Conservation (phyloP, 2,329 filamentous ascomycete genomes). For the Pestalotiopsis sp. region DNA sequence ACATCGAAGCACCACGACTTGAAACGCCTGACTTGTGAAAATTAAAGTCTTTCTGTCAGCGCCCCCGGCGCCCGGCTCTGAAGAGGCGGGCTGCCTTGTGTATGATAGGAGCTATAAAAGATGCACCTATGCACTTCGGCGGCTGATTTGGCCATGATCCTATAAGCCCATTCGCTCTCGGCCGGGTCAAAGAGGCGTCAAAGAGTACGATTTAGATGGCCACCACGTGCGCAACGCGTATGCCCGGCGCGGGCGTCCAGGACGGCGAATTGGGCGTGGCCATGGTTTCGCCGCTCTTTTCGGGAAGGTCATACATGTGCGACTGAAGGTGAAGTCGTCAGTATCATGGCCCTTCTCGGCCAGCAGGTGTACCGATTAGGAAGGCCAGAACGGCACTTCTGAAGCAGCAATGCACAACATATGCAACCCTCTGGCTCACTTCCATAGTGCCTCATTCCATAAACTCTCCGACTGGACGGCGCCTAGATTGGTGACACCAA, state of each 20-base stretch:
- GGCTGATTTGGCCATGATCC: not conserved
- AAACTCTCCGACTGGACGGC: not conserved
- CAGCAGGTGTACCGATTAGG: not conserved
- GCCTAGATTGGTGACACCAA: not conserved
- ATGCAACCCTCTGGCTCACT: not conserved
- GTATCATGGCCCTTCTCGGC: not conserved
- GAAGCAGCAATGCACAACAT: not conserved
- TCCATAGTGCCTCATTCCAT: not conserved
- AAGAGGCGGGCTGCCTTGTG: no score
- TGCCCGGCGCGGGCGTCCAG: not conserved
- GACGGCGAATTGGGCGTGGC: not conserved
- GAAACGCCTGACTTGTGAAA: not conserved
- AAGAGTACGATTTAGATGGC: not conserved
- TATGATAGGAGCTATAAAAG: no score
- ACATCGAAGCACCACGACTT: not conserved
- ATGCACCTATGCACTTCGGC: not conserved
- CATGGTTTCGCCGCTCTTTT: not conserved
- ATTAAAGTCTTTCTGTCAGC: not conserved
- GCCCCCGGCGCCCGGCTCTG: no score
- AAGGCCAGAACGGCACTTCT: not conserved
- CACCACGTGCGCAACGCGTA: not conserved
- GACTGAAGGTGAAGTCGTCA: not conserved
- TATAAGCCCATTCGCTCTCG: not conserved
- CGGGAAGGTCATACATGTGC: slow-evolving; percentile 2
- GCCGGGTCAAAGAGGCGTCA: not conserved